These are phyloP conservation scores for Friedmanniomyces simplex DNA, from an alignment of 495 filamentous ascomycete species.

Conservation along the genomic window DNA sequence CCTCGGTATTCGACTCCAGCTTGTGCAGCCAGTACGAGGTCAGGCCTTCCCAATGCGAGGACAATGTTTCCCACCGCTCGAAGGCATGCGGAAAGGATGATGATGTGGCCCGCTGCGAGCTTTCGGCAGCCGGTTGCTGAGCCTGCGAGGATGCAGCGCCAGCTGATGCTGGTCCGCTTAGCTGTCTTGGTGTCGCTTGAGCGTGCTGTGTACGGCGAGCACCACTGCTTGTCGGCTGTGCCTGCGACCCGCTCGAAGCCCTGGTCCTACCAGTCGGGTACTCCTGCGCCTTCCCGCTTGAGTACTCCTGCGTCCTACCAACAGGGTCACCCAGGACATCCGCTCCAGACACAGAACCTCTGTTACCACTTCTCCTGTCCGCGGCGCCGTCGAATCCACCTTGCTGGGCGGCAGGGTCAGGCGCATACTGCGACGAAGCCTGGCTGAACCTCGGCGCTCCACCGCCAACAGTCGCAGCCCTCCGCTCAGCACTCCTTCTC, in stretches of 20 bases:
- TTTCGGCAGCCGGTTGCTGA: conserved; percentile 6
- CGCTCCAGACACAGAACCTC: conserved; percentile 6
- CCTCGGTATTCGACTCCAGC: conserved; percentile 77
- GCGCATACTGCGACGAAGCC: conserved; percentile 11
- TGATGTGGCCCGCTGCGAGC: conserved; percentile 23
- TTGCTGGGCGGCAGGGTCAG: conserved; percentile 8
- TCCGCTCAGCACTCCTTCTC: conserved; percentile 30
- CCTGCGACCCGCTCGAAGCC: conserved; percentile 6
- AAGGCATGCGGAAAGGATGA: conserved; percentile 89
- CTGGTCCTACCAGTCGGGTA: conserved; percentile 16
- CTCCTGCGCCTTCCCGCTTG: conserved; percentile 11
- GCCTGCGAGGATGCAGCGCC: conserved; percentile 1
- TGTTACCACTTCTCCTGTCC: conserved; percentile 3
- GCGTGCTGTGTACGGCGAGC: conserved; percentile 12
- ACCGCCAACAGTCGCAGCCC: conserved; percentile 28
- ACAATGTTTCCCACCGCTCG: conserved; percentile 91
- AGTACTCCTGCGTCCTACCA: conserved; percentile 13
- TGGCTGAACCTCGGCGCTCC: conserved; percentile 20
- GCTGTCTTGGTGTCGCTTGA: conserved; percentile 19
- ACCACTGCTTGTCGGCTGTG: conserved; percentile 16
- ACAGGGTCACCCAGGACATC: conserved; percentile 16
- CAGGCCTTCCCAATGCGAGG: conserved; percentile 95
- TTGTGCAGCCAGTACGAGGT: conserved; percentile 95
- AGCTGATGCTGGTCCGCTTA: neutral
- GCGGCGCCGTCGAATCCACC: conserved; percentile 2